Percentiles rank a stretch among this genome's conserved stretches.
Conservation (phyloP, 225 moss, liverwort and hornwort species). For the Antitrichia curtipendula region DNA sequence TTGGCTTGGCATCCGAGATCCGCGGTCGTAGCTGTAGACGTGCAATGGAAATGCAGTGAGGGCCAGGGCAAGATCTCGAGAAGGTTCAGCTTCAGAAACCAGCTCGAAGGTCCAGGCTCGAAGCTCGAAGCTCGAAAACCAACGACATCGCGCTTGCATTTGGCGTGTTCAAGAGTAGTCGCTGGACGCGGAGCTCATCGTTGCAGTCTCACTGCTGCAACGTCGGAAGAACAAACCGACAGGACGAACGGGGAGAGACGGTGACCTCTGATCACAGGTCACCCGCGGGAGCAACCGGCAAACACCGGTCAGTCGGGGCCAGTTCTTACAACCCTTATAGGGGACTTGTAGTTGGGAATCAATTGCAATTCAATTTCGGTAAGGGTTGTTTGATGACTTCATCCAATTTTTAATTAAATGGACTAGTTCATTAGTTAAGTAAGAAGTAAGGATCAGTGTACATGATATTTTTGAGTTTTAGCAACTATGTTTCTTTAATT, state of each 20-base stretch:
- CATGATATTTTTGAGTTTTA: background rate
- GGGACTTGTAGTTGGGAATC: background rate
- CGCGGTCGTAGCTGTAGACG: background rate
- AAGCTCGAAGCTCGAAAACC: no score
- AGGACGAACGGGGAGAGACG: background rate
- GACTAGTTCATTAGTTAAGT: background rate
- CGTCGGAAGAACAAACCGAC: background rate
- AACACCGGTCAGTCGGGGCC: background rate
- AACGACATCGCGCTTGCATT: background rate
- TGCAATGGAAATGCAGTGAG: background rate
- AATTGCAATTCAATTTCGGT: background rate
- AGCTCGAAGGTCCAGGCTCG: background rate
- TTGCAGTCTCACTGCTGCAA: background rate
- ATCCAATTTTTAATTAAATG: background rate
- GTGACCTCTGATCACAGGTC: background rate
- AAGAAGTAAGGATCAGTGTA: background rate
- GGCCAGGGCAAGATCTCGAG: background rate
- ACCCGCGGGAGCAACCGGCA: background rate
- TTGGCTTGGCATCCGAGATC: background rate
- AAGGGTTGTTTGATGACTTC: background rate
- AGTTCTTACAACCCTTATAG: no score
- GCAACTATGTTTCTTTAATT: background rate
- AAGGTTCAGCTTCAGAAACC: background rate
- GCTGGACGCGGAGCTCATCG: background rate
- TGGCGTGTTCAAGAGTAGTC: background rate